These are phyloP conservation scores for Amphibolis antarctica DNA, from an alignment of 106 monocot genomes.

Conservation along the genomic window DNA sequence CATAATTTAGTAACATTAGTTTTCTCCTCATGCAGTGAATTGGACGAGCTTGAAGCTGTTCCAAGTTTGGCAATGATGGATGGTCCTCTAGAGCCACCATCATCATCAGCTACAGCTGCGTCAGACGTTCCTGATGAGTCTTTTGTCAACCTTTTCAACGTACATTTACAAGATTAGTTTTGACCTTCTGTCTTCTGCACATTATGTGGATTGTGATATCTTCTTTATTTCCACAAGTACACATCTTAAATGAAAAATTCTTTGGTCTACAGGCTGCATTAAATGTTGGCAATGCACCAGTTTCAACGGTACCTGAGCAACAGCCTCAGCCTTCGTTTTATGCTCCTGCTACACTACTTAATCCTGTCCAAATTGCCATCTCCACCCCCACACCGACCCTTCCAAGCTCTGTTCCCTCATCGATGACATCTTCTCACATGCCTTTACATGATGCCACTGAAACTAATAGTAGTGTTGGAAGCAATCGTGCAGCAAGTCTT, in stretches of 20 bases:
- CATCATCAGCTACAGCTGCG: constrained; percentile 1
- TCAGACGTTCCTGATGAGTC: constrained; percentile 24
- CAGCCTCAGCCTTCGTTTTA: constrained; percentile 10
- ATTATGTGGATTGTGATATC: background rate
- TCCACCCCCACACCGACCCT: constrained; percentile 20
- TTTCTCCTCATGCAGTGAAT: constrained; percentile 1
- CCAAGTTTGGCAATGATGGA: constrained; percentile 21
- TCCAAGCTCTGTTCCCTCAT: constrained; percentile 15
- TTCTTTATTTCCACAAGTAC: background rate
- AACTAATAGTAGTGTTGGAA: constrained; percentile 9
- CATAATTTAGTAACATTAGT: background rate
- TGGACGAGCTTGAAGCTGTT: constrained; percentile 27
- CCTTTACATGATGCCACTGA: constrained; percentile 26
- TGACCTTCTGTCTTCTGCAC: background rate
- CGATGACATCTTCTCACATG: constrained; percentile 28
- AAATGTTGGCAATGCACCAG: constrained; percentile 29
- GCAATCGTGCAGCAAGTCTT: constrained; percentile 28
- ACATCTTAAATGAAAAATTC: background rate
- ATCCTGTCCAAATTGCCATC: constrained; percentile 21
- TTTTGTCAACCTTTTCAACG: constrained; percentile 21
- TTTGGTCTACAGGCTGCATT: constrained; percentile 36
- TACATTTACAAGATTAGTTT: background rate
- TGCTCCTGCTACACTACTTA: constrained; percentile 16
- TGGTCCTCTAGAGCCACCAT: constrained; percentile 24
- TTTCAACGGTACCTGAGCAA: constrained; percentile 17